Percentiles rank a stretch among this genome's conserved stretches.
Evolutionary conservation across 257 asterid genomes (phyloP).

Genomic region (Galeopsis tetrahit): DNA sequence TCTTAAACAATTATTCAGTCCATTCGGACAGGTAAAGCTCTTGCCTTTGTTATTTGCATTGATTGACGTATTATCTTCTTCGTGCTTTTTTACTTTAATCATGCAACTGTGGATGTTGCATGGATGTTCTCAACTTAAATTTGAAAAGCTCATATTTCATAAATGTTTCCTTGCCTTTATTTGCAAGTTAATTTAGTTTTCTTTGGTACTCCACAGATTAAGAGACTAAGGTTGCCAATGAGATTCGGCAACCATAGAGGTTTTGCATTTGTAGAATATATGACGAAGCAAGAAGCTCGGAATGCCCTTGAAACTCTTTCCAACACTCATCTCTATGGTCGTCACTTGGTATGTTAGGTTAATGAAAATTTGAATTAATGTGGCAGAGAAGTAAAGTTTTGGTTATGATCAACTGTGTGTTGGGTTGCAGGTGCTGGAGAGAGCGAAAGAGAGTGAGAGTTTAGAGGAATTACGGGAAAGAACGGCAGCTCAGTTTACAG

Average conservation of each 20-base stretch:
- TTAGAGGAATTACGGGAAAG: conserved; percentile 84
- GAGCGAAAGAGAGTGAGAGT: conserved; percentile 96
- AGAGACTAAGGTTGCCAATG: conserved; percentile 83
- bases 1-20: conserved; percentile 77
- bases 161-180: background rate
- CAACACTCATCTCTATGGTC: conserved; percentile 92
- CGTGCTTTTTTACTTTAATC: background rate
- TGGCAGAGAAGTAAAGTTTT: background rate
- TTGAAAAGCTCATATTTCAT: conserved; percentile 13
- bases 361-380: background rate
- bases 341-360: conserved; percentile 78
- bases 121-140: background rate
- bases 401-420: conserved; percentile 8
- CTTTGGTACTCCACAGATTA: conserved; percentile 56
- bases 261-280: conserved; percentile 86
- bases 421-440: conserved; percentile 76
- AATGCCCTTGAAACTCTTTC: conserved; percentile 88
- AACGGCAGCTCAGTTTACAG: conserved; percentile 78
- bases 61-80: background rate
- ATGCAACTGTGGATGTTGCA: background rate
- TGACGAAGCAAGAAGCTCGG: conserved; percentile 88
- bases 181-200: background rate
- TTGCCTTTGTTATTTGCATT: background rate
- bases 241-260: conserved; percentile 86
- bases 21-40: conserved; percentile 85